Evolutionary conservation across 1,139 yeast genomes (phyloP).

Genomic region (Sugiyamaella pinicola): DNA sequence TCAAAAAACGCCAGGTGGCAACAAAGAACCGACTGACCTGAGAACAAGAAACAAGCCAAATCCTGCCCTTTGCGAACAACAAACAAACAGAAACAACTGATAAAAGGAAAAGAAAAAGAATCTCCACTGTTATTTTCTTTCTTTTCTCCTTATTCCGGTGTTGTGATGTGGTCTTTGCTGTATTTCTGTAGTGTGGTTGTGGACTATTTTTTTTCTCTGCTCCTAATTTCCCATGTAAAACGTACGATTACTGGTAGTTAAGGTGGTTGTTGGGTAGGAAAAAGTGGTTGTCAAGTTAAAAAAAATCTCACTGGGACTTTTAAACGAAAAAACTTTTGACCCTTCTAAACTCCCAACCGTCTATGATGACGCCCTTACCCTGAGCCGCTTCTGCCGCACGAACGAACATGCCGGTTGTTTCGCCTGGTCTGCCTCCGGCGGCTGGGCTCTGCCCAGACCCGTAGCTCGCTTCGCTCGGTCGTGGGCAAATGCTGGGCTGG

Average conservation of each 20-base stretch:
- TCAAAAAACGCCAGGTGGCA: conserved; percentile 2
- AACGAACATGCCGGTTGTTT: neutral
- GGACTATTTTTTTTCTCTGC: neutral
- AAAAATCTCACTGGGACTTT: conserved; percentile 1
- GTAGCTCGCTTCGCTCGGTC: conserved; percentile 4
- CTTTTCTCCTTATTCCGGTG: neutral
- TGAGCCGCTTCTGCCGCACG: neutral
- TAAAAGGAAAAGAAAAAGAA: neutral
- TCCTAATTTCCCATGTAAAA: conserved; percentile 3
- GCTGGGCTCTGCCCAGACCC: conserved; percentile 14
- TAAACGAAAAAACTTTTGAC: conserved; percentile 5
- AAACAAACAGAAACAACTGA: neutral
- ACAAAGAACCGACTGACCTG: neutral
- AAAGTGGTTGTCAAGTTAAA: conserved; percentile 15
- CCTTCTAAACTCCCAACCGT: conserved; percentile 11
- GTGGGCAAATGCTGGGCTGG: neutral
- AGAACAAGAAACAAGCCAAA: neutral
- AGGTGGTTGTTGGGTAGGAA: conserved; percentile 13
- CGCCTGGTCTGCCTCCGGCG: conserved; percentile 6
- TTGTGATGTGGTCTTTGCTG: neutral
- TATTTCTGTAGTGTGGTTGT: neutral
- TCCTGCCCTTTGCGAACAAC: neutral
- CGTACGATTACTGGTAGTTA: conserved; percentile 4
- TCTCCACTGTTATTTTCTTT: too few species aligned
- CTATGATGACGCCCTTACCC: neutral